Conservation (phyloP, 2,329 filamentous ascomycete species). For the Chrysosporium keratinophilum region DNA sequence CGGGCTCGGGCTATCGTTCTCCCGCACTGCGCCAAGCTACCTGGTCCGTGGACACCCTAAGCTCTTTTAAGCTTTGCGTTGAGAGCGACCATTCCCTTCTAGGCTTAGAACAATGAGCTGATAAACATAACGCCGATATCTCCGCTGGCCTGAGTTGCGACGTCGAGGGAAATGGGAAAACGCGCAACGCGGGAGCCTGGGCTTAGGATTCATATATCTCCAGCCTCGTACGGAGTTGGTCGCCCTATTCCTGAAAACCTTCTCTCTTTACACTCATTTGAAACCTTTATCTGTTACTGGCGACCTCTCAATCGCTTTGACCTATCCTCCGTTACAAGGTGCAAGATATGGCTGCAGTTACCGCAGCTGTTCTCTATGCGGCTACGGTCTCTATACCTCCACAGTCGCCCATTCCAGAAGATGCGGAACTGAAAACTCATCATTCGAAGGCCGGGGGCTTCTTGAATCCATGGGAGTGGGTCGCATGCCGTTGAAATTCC, state of each 20-base stretch:
- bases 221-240: not conserved
- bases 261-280: not conserved
- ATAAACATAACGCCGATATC: not conserved
- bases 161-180: not conserved
- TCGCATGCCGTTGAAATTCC: not conserved
- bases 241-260: too few relatives aligned
- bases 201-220: not conserved
- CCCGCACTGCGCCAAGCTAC: not conserved
- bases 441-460: conserved; percentile 32
- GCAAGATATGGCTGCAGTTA: not conserved
- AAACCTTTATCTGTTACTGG: too few relatives aligned
- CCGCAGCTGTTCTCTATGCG: conserved; percentile 33
- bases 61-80: too few relatives aligned
- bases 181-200: not conserved
- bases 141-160: not conserved
- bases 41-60: too few relatives aligned
- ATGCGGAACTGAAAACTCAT: conserved; percentile 32
- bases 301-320: too few relatives aligned
- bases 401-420: conserved; percentile 28
- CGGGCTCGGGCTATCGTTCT: not conserved
- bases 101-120: not conserved
- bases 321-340: too few relatives aligned
- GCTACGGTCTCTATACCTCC: conserved; percentile 32
- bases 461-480: conserved; percentile 38
- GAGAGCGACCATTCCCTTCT: not conserved